Percentiles rank a stretch among this genome's conserved stretches.
These are phyloP conservation scores for Catharanthus roseus DNA, from an alignment of 257 asterid species.

Conservation along the genomic window DNA sequence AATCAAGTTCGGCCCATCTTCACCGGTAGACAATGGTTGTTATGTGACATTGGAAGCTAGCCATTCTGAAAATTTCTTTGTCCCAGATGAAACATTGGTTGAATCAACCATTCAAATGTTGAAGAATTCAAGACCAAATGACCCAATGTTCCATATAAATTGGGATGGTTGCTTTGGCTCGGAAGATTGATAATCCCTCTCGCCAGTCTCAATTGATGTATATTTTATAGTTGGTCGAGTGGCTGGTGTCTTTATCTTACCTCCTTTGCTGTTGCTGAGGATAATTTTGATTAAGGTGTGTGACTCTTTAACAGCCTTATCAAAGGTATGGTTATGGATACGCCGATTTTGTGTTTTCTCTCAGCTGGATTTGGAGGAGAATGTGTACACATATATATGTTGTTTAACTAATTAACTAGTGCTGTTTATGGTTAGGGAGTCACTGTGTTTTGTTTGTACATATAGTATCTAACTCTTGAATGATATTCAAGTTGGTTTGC, in stretches of 20 bases:
- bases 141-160: conserved; percentile 41
- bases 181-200: too few species aligned
- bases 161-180: conserved; percentile 35
- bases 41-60: conserved; percentile 31
- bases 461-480: too few species aligned
- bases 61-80: conserved; percentile 11
- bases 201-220: background rate
- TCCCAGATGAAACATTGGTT: conserved; percentile 33
- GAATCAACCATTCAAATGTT: conserved; percentile 34
- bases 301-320: background rate
- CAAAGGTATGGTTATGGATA: background rate
- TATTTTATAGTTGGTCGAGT: too few species aligned
- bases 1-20: conserved; percentile 31
- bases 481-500: too few species aligned
- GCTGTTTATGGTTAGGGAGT: too few species aligned
- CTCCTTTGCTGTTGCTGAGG: background rate
- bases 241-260: background rate
- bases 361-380: too few species aligned
- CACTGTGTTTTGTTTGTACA: too few species aligned
- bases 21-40: conserved; percentile 34
- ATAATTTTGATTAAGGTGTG: background rate
- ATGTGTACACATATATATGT: too few species aligned
- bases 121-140: conserved; percentile 38
- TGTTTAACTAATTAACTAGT: too few species aligned
- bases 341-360: too few species aligned